A percentile compares a stretch with the other conserved stretches of the same genome.
Evolutionary conservation across 2,329 filamentous ascomycete genomes (phyloP).

Genomic region (Cyphellophora europaea): DNA sequence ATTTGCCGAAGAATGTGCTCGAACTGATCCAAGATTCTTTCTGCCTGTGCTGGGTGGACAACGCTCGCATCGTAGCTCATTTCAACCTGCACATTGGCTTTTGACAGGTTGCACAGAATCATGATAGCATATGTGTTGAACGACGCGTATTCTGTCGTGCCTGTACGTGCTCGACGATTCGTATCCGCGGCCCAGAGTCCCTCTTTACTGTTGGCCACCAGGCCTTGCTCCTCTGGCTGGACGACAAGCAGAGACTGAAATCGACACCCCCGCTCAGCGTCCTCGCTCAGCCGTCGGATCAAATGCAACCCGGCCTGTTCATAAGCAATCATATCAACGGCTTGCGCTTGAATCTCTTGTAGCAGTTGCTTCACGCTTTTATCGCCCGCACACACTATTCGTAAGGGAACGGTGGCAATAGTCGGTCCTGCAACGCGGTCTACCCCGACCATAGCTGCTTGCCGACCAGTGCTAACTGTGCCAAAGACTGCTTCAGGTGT

Average conservation of each 20-base stretch:
- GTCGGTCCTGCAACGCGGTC: slow-evolving; percentile 40
- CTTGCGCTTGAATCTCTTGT: slow-evolving; percentile 46
- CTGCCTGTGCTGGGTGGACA: slow-evolving; percentile 42
- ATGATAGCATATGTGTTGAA: slow-evolving; percentile 43
- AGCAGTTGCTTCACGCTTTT: slow-evolving; percentile 41
- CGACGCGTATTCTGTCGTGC: slow-evolving; percentile 51
- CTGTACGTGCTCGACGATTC: slow-evolving; percentile 40
- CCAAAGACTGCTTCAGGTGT: slow-evolving; percentile 40
- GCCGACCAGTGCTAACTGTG: slow-evolving; percentile 40
- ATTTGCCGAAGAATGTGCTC: slow-evolving; percentile 39
- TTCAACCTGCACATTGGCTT: slow-evolving; percentile 47
- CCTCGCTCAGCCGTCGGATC: slow-evolving; percentile 44
- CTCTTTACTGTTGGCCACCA: too few relatives aligned
- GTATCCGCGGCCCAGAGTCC: slow-evolving; percentile 28
- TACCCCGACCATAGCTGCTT: slow-evolving; percentile 33
- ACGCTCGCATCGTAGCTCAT: slow-evolving; percentile 58
- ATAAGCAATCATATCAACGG: slow-evolving; percentile 50
- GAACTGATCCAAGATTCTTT: slow-evolving; percentile 45
- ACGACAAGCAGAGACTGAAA: too few relatives aligned
- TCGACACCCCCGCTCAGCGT: slow-evolving; percentile 33
- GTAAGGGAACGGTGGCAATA: slow-evolving; percentile 33
- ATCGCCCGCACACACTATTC: slow-evolving; percentile 29
- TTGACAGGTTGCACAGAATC: slow-evolving; percentile 36
- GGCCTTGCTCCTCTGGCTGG: too few relatives aligned
- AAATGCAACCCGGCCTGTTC: slow-evolving; percentile 52